Conservation (phyloP, 352 stramenopile species). For the Albugo laibachii region DNA sequence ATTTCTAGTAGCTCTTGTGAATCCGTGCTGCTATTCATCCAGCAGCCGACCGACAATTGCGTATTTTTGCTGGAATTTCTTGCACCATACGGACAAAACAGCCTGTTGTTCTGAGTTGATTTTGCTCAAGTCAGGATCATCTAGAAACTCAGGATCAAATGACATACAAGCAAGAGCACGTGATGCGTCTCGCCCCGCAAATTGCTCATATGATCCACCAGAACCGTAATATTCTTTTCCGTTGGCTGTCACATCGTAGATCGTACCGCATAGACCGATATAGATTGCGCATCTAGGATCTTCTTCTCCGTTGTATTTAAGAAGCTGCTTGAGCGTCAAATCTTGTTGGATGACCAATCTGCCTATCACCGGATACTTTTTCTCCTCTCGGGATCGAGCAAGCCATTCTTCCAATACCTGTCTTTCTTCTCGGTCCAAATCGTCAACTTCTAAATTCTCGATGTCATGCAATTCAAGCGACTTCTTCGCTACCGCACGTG, state of each 20-base stretch:
- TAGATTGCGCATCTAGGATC: slow-evolving; percentile 65
- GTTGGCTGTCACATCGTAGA: slow-evolving; percentile 89
- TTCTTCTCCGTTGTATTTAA: slow-evolving; percentile 41
- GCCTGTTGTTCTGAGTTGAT: slow-evolving; percentile 73
- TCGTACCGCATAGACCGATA: slow-evolving; percentile 63
- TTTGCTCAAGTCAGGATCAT: slow-evolving; percentile 59
- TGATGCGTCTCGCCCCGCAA: slow-evolving; percentile 87
- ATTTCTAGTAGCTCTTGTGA: no score
- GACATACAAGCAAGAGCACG: slow-evolving; percentile 89
- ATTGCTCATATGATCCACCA: slow-evolving; percentile 79
- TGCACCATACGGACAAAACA: slow-evolving; percentile 85
- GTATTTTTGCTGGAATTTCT: slow-evolving; percentile 87
- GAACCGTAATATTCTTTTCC: slow-evolving; percentile 82
- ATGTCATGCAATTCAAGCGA: slow-evolving; percentile 60
- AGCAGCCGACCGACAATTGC: slow-evolving; percentile 57
- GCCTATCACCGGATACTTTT: slow-evolving; percentile 80
- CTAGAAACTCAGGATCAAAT: slow-evolving; percentile 76
- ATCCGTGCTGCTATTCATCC: no score
- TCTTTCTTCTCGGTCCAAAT: slow-evolving; percentile 14
- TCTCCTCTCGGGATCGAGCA: slow-evolving; percentile 66
- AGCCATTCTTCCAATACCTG: slow-evolving; percentile 50
- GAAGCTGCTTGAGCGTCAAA: slow-evolving; percentile 43
- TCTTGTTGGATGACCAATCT: slow-evolving; percentile 42
- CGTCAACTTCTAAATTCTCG: slow-evolving; percentile 21
- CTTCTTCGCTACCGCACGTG: slow-evolving; percentile 72